phyloP scores from a whole-genome alignment of 805 yeast species.

The Candida silvatica region DNA sequence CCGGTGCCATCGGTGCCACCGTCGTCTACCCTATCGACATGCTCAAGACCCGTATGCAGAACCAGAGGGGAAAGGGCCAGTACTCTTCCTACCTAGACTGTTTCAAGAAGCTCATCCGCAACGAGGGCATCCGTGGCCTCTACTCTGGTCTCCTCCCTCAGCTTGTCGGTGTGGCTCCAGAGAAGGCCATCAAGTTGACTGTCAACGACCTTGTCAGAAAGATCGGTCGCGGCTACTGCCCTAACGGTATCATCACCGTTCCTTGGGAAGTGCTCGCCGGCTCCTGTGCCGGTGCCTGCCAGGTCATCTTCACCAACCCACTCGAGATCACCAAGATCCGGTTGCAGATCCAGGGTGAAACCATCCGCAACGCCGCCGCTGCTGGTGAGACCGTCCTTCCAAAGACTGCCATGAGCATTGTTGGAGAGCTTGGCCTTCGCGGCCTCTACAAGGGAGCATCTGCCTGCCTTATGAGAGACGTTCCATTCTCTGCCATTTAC shows the following conservation, averaged over 20 bases:
- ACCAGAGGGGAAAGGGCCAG: slow-evolving; percentile 64
- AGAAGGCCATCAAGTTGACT: slow-evolving; percentile 92
- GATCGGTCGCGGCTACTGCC: slow-evolving; percentile 45
- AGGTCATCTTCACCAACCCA: slow-evolving; percentile 93
- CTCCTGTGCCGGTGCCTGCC: slow-evolving; percentile 93
- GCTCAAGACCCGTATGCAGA: slow-evolving; percentile 96
- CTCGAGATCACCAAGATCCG: slow-evolving; percentile 92
- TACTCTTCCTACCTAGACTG: slow-evolving; percentile 84
- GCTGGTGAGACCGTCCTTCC: slow-evolving; percentile 23
- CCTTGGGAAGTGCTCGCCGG: slow-evolving; percentile 79
- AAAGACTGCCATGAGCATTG: slow-evolving; percentile 60
- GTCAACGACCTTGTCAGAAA: slow-evolving; percentile 85
- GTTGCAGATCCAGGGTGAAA: slow-evolving; percentile 86
- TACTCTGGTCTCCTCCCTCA: slow-evolving; percentile 94
- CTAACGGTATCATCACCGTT: slow-evolving; percentile 39
- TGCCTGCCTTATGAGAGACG: slow-evolving; percentile 91
- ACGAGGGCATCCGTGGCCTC: slow-evolving; percentile 79
- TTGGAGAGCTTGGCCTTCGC: slow-evolving; percentile 66
- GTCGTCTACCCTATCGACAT: slow-evolving; percentile 95
- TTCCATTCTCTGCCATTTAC: slow-evolving; percentile 93
- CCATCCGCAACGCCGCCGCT: slow-evolving; percentile 29
- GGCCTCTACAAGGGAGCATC: slow-evolving; percentile 89
- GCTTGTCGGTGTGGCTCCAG: slow-evolving; percentile 95
- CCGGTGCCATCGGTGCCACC: slow-evolving; percentile 98
- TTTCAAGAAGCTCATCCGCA: slow-evolving; percentile 61